Evolutionary conservation across 83 land plant genomes (phyloP), one percentile per base, ranked within the genome.

Genomic region (Thuja plicata): DNA sequence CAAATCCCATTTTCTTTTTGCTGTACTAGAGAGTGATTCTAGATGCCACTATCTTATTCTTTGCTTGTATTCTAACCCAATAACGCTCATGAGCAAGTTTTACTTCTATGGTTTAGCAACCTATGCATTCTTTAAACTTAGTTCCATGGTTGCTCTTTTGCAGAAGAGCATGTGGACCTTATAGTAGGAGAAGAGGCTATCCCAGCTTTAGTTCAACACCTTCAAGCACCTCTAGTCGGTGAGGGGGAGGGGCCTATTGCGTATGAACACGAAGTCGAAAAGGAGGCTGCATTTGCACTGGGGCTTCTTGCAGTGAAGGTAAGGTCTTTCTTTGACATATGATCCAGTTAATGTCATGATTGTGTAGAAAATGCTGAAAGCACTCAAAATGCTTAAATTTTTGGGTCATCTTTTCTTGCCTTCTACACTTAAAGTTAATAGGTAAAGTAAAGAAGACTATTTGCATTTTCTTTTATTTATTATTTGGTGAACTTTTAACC

Each of bases 241-340:
- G 91, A 90, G 32, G 94, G 88, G 27, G 97, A 92, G 45, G 93
- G 92, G 3, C 87, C 89, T 38, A 90, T 90, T 89, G 93, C 92
- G 13, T 95, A 76, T 77, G 95, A 97, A 93, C 95, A 95, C 35
- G 99, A 97, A 87, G 97, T 98, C 32, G 99, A 98, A 92, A 97
- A 97, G 78, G 97, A 94, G 78, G 93, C 96, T 81, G 96, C 99
- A 8, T 96, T 95, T 84, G 96, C 99, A 3, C 89, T 98, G 62
- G 98, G 96, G 24, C 94, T 96, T 4, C 97, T 98, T 86, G 99
- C 99, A 21, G 98, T 95, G 16, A 95, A 97, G 92, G 99, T 98
- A 90, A 71, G 40, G 41, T 27, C 54, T 21, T 45, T 41, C 30
- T 34, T 43, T 52, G 34, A 88, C 17, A 55, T 27, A 34, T 84